Conservation (phyloP, 2,329 filamentous ascomycete species). For the Periconia sp. region DNA sequence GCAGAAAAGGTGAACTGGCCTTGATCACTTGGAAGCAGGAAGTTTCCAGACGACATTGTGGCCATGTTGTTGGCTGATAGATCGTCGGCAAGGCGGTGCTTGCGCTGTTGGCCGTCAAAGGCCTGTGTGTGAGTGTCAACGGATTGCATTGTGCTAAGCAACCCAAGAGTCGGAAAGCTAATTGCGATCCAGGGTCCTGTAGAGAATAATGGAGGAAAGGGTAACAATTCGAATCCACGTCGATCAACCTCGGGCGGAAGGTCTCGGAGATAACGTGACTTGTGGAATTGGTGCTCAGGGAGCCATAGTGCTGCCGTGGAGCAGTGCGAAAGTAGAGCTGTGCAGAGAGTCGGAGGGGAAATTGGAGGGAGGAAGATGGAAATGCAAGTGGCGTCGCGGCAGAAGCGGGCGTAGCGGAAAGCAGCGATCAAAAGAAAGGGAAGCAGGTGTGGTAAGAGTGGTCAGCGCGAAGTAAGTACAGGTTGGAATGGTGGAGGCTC, state of each 20-base stretch:
- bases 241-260: conserved; percentile 9
- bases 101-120: conserved; percentile 36
- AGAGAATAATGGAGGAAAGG: conserved; percentile 4
- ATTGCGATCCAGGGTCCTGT: conserved; percentile 13
- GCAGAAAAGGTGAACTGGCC: conserved; percentile 39
- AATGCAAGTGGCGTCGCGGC: conserved; percentile 2
- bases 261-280: conserved; percentile 32
- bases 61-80: conserved; percentile 29
- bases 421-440: background rate
- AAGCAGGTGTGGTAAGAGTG: background rate
- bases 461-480: background rate
- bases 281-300: conserved; percentile 24
- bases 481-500: conserved; percentile 26
- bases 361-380: conserved; percentile 5
- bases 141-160: conserved; percentile 29
- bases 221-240: conserved; percentile 10
- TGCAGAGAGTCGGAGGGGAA: conserved; percentile 5
- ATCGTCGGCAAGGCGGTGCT: conserved; percentile 38
- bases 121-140: conserved; percentile 37
- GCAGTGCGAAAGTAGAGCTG: conserved; percentile 10
- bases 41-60: conserved; percentile 18
- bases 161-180: conserved; percentile 23
- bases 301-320: conserved; percentile 39
- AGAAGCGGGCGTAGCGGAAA: background rate
- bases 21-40: conserved; percentile 33